Conservation (phyloP, 1,284 basidiomycete species). For the Dichomitus squalens region DNA sequence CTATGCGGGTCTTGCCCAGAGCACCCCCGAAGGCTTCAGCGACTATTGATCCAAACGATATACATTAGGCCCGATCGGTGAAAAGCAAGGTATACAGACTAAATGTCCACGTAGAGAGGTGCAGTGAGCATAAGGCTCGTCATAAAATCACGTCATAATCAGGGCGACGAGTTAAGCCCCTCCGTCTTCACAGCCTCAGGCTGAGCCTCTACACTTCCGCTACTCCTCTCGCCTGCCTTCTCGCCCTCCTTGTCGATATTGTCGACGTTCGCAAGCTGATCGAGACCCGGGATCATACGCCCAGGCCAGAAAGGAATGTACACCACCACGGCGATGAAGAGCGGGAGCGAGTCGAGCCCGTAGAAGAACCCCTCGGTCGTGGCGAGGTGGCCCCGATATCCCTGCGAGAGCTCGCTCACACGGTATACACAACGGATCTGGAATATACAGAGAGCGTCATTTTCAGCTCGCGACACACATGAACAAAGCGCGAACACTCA, state of each 20-base stretch:
- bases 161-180: background rate
- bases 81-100: too few species aligned
- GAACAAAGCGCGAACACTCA: background rate
- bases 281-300: slow-evolving; percentile 45
- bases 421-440: slow-evolving; percentile 72
- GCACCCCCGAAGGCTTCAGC: too few species aligned
- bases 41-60: too few species aligned
- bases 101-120: background rate
- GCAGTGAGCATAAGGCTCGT: too few species aligned
- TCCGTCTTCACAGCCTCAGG: background rate
- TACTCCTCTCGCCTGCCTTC: background rate
- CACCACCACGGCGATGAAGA: slow-evolving; percentile 59
- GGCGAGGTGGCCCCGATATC: slow-evolving; percentile 61
- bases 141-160: too few species aligned
- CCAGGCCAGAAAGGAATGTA: slow-evolving; percentile 66
- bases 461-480: background rate
- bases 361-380: slow-evolving; percentile 62
- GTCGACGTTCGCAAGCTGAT: slow-evolving; percentile 11
- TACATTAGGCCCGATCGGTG: too few species aligned
- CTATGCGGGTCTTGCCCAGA: too few species aligned
- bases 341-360: slow-evolving; percentile 65
- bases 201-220: slow-evolving; percentile 5
- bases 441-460: background rate
- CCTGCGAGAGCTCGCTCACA: slow-evolving; percentile 67
- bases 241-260: background rate